Percentiles rank a stretch among this genome's conserved stretches.
Evolutionary conservation across 208 protist genomes (phyloP).

Genomic region (Acanthamoeba sp.): DNA sequence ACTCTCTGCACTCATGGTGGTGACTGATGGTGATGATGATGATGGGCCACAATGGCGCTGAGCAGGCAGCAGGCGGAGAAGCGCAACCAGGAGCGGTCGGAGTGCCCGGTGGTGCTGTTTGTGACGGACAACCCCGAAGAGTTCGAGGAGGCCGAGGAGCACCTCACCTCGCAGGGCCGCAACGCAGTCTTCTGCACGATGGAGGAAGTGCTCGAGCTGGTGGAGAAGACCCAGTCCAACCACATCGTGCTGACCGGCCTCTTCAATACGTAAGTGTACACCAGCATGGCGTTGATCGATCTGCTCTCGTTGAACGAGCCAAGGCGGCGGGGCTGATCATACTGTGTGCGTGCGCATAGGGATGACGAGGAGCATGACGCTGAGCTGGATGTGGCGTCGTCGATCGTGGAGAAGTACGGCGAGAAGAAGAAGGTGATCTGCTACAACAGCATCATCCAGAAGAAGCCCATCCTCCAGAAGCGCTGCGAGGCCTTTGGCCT

Average conservation of each 20-base stretch:
- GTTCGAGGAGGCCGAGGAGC: neutral
- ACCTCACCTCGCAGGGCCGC: constrained; percentile 9
- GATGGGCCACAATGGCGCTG: too few species aligned
- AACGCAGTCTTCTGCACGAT: neutral
- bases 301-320: too few species aligned
- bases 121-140: neutral
- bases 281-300: neutral
- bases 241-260: constrained; percentile 41
- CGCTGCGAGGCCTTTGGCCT: constrained; percentile 51
- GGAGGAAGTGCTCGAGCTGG: constrained; percentile 20
- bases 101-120: constrained; percentile 11
- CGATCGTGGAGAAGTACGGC: constrained; percentile 39
- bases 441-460: constrained; percentile 47
- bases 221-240: neutral
- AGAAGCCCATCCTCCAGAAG: constrained; percentile 26
- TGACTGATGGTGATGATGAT: too few species aligned
- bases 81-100: neutral
- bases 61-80: neutral
- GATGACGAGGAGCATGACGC: constrained; percentile 24
- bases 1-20: too few species aligned
- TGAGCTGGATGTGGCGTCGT: neutral
- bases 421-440: constrained; percentile 43
- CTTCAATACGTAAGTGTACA: neutral
- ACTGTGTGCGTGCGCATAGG: too few species aligned
- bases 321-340: too few species aligned